Percentiles rank a stretch among this genome's conserved stretches.
Conservation (phyloP, 202 grass and related monocot species). For the Zoysia matrella region DNA sequence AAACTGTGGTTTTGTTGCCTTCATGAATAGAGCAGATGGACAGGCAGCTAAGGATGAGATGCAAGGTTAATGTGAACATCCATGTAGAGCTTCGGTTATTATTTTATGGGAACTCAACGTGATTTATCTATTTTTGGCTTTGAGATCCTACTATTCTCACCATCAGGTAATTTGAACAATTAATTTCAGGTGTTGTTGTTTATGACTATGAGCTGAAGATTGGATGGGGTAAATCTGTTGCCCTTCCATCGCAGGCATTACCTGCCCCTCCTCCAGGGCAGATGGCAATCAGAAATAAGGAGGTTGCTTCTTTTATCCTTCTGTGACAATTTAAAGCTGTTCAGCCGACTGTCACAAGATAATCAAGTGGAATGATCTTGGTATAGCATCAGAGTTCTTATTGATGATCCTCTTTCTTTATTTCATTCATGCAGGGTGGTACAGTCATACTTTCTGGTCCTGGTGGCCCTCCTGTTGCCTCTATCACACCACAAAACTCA, state of each 20-base stretch:
- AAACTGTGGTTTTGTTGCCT: too few species aligned
- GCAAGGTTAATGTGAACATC: constrained; percentile 40
- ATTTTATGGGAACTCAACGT: constrained; percentile 21
- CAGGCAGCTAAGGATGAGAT: too few species aligned
- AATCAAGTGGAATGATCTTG: constrained; percentile 23
- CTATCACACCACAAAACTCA: constrained; percentile 29
- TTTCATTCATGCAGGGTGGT: constrained; percentile 63
- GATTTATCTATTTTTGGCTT: constrained; percentile 3
- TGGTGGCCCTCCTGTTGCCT: too few species aligned
- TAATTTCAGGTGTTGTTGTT: constrained; percentile 80
- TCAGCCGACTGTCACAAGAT: constrained; percentile 20
- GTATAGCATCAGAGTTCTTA: constrained; percentile 13
- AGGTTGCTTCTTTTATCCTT: constrained; percentile 62
- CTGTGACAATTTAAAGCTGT: constrained; percentile 13
- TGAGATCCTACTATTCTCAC: constrained; percentile 14
- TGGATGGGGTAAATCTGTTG: constrained; percentile 27
- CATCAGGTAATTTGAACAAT: constrained; percentile 36
- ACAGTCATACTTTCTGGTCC: constrained; percentile 46
- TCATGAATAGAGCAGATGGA: too few species aligned
- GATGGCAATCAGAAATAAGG: constrained; percentile 67
- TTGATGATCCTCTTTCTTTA: constrained; percentile 38
- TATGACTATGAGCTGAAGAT: constrained; percentile 98
- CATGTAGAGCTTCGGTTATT: constrained; percentile 25
- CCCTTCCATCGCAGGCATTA: too few species aligned
- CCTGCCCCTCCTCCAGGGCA: too few species aligned